Conservation (phyloP, 345 rosid species). For the Aurinia saxatilis region DNA sequence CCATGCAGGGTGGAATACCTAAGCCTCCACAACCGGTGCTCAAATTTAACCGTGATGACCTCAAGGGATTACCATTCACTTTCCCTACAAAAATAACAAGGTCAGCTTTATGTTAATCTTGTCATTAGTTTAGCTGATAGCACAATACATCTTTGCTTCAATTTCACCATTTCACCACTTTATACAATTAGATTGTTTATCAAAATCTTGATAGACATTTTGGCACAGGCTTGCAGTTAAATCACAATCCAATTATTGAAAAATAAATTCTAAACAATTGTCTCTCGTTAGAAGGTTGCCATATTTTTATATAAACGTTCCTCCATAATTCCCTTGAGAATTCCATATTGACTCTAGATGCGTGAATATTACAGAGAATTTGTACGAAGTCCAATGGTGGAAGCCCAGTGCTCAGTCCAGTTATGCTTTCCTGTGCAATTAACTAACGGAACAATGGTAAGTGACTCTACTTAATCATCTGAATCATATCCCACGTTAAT, state of each 20-base stretch:
- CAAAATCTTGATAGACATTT: neutral
- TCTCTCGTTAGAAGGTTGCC: neutral
- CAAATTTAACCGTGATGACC: conserved; percentile 57
- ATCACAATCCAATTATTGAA: neutral
- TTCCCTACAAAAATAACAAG: conserved; percentile 59
- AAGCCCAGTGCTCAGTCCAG: conserved; percentile 90
- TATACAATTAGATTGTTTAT: neutral
- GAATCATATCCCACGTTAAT: neutral
- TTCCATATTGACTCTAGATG: conserved; percentile 15
- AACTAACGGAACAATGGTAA: conserved; percentile 74
- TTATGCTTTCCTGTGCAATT: conserved; percentile 85
- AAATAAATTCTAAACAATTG: neutral
- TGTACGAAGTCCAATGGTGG: conserved; percentile 82
- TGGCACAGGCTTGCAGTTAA: neutral
- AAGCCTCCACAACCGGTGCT: conserved; percentile 64
- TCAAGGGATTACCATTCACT: conserved; percentile 77
- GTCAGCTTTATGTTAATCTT: conserved; percentile 27
- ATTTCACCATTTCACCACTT: neutral
- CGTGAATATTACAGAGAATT: conserved; percentile 52
- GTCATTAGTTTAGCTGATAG: neutral
- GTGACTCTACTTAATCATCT: conserved; percentile 19
- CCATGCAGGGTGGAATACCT: conserved; percentile 70
- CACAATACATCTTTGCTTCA: neutral
- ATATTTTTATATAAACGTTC: neutral
- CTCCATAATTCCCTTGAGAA: neutral